Conservation (phyloP, 768 basidiomycete genomes). For the Leucosporidium yakuticum region DNA sequence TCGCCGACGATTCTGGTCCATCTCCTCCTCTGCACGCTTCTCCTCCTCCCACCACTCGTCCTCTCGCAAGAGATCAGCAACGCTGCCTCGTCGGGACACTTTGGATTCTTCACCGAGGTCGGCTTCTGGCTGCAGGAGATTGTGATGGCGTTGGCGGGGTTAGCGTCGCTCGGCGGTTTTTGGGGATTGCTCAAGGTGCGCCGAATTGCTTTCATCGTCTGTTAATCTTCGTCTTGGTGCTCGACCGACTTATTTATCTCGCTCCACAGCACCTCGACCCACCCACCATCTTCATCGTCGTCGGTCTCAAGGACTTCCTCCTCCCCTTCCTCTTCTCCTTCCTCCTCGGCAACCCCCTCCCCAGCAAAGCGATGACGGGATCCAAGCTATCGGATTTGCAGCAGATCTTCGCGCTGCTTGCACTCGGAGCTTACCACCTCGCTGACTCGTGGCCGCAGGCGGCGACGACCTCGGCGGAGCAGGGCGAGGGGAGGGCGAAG, state of each 20-base stretch:
- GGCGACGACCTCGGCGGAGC: too few species aligned
- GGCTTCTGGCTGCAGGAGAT: slow-evolving; percentile 12
- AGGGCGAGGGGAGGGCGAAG: too few species aligned
- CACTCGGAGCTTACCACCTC: neutral
- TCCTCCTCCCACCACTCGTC: slow-evolving; percentile 3
- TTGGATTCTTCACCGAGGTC: slow-evolving; percentile 10
- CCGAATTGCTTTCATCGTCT: neutral
- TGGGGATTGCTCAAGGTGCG: neutral
- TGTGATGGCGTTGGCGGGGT: neutral
- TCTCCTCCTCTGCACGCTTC: neutral
- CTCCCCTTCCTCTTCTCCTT: neutral
- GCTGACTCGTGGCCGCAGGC: slow-evolving; percentile 4
- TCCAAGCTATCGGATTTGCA: neutral
- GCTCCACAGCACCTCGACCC: neutral
- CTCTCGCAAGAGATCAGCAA: slow-evolving; percentile 2
- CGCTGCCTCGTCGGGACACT: slow-evolving; percentile 1
- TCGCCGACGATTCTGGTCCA: neutral
- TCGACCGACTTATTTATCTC: too few species aligned
- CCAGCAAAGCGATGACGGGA: neutral
- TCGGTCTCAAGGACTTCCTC: slow-evolving; percentile 7
- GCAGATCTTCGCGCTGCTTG: neutral
- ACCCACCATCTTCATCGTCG: neutral
- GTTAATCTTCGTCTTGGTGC: too few species aligned
- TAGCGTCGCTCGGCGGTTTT: slow-evolving; percentile 1
- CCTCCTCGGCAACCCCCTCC: slow-evolving; percentile 2